A percentile compares a stretch with the other conserved stretches of the same genome.
Evolutionary conservation across 805 yeast genomes (phyloP).

Genomic region (Yarrowia sp.): DNA sequence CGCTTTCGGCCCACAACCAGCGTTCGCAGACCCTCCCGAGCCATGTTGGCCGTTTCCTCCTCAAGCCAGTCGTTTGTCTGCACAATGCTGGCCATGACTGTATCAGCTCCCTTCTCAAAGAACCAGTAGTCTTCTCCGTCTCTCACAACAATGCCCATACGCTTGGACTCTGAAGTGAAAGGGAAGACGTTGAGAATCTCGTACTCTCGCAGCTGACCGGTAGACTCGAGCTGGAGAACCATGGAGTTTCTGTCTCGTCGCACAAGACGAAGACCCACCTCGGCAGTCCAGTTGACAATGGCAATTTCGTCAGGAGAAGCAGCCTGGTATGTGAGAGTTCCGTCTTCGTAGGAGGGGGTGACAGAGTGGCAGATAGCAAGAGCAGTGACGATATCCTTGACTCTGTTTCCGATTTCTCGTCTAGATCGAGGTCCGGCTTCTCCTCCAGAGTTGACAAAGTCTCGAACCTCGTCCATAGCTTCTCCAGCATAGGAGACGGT

Average conservation of each 20-base stretch:
- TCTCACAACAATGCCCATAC: constrained; percentile 90
- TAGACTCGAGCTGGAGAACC: constrained; percentile 66
- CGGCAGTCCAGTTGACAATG: constrained; percentile 88
- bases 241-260: constrained; percentile 83
- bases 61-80: constrained; percentile 93
- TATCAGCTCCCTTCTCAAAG: constrained; percentile 93
- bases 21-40: constrained; percentile 96
- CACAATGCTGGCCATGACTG: constrained; percentile 87
- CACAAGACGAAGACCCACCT: constrained; percentile 79
- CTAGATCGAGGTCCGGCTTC: constrained; percentile 52
- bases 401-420: constrained; percentile 76
- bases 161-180: constrained; percentile 90
- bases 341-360: constrained; percentile 87
- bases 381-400: constrained; percentile 79
- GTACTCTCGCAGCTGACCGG: constrained; percentile 58
- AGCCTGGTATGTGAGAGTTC: constrained; percentile 84
- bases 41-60: constrained; percentile 97
- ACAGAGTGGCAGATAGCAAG: constrained; percentile 97
- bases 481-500: constrained; percentile 91
- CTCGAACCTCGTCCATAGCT: constrained; percentile 85
- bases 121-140: constrained; percentile 79
- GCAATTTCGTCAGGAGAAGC: constrained; percentile 99
- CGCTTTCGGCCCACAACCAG: constrained; percentile 90
- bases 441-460: constrained; percentile 57
- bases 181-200: constrained; percentile 88